Base-by-base conservation (phyloP, 352 stramenopile species). In the Phytopythium aichiense region DNA sequence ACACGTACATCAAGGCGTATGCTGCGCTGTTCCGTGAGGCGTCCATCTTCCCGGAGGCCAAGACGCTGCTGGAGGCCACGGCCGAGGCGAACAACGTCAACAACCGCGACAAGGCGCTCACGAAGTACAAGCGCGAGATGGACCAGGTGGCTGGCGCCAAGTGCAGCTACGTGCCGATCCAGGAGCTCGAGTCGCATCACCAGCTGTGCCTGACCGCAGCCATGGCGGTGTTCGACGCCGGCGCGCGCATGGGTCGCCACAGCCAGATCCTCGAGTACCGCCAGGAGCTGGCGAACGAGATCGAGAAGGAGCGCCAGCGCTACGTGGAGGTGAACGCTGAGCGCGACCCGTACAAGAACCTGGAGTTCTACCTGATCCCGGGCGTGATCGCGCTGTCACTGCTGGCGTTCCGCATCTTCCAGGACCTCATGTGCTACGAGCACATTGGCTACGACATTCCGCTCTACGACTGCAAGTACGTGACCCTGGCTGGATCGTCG, bases 1-100 rank as follows among this genome's bases (percentile, higher is more conserved):
- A 83, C 63, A 97, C 89, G 45, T 99, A 98, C 75, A 98, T 99
- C 66, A 96, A 98, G 66, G 94, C 91, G 30, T 99, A 99, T 73
- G 96, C 95, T 13, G 79, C 88, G 52, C 88, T 99, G 42, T 99
- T 99, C 87, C 83, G 95, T 28, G 88, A 96, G 56, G 96, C 94
- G 23, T 95, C 90, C 12, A 93, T 97, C 56, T 99, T 99, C 72
- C 97, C 97, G 0, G 94, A 99, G 69, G 96, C 97, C 5, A 97
- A 98, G 78, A 99, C 97, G 35, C 79, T 99, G 69, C 72, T 99
- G 22, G 95, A 98, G 63, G 97, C 98, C 7, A 99, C 97, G 8
- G 94, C 97, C 0, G 87, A 97, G 64, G 96, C 96, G 28, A 99
- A 99, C 82, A 99, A 99, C 69, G 81, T 92, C 40, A 99, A 99